Conservation (phyloP, 108 stramenopile species). For the Pseudonitzschia multiseries region DNA sequence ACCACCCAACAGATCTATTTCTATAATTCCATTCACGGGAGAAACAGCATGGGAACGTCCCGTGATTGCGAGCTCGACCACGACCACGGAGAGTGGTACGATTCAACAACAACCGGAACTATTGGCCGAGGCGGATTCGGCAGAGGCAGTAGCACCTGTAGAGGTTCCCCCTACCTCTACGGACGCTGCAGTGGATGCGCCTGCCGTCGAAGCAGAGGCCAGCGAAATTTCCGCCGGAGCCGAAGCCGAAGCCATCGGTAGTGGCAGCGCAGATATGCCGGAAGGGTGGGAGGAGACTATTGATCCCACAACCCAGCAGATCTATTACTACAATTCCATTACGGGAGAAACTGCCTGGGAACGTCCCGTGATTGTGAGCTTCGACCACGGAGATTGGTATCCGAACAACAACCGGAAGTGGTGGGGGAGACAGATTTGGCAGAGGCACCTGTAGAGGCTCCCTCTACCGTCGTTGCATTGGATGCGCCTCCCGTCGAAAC, state of each 20-base stretch:
- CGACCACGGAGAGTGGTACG: no score
- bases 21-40: conserved; percentile 47
- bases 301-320: conserved; percentile 43
- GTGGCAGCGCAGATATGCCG: conserved; percentile 14
- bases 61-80: no score
- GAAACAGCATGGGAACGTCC: conserved; percentile 43
- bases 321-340: conserved; percentile 59
- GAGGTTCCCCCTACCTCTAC: conserved; percentile 4
- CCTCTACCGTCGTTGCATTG: not conserved
- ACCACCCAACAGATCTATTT: conserved; percentile 46
- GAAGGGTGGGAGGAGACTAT: conserved; percentile 42
- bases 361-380: no score
- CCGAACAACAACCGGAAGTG: no score
- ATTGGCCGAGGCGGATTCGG: no score
- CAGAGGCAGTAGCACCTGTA: no score
- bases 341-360: conserved; percentile 49
- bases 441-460: no score
- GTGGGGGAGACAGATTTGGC: no score
- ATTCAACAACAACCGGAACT: no score
- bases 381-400: no score
- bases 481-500: not conserved
- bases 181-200: not conserved
- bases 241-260: not conserved
- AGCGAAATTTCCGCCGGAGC: no score
- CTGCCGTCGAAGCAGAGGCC: not conserved